Evolutionary conservation across 2,329 filamentous ascomycete genomes (phyloP).

Genomic region (Pestalotiopsis sp.): DNA sequence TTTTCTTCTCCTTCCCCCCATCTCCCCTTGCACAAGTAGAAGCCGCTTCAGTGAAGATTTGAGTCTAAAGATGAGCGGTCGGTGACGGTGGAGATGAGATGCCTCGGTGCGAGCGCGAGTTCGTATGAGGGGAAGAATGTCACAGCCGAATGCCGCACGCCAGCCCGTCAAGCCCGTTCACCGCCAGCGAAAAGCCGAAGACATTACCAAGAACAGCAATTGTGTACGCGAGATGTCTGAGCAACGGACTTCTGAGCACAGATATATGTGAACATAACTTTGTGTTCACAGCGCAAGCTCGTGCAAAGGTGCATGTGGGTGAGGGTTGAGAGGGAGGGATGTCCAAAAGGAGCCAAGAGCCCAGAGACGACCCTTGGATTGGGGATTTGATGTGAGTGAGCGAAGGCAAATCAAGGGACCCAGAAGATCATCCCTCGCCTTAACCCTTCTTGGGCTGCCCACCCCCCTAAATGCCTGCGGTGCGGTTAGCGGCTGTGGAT

Average conservation of each 20-base stretch:
- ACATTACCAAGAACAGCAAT: background rate
- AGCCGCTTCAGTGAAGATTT: background rate
- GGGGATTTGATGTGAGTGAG: background rate
- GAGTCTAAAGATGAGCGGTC: conserved; percentile 11
- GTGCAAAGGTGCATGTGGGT: background rate
- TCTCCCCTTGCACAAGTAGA: background rate
- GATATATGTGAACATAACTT: background rate
- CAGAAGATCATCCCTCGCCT: background rate
- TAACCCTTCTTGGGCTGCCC: background rate
- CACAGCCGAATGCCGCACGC: background rate
- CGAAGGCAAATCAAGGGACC: background rate
- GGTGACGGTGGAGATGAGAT: conserved; percentile 8
- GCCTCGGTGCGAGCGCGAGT: background rate
- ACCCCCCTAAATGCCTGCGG: background rate
- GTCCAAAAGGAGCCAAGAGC: background rate
- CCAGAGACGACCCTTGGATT: conserved; percentile 3
- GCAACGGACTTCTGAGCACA: background rate
- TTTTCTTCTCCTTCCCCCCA: background rate
- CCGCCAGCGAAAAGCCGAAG: background rate
- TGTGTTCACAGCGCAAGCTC: background rate
- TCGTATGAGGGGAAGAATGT: background rate
- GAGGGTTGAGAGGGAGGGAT: background rate
- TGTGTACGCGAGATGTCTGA: background rate
- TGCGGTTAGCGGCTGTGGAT: background rate
- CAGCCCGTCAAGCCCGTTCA: background rate